Evolutionary conservation across 352 stramenopile genomes (phyloP), one percentile per base, ranked within the genome.

Genomic region (Globisporangium takayamanum): DNA sequence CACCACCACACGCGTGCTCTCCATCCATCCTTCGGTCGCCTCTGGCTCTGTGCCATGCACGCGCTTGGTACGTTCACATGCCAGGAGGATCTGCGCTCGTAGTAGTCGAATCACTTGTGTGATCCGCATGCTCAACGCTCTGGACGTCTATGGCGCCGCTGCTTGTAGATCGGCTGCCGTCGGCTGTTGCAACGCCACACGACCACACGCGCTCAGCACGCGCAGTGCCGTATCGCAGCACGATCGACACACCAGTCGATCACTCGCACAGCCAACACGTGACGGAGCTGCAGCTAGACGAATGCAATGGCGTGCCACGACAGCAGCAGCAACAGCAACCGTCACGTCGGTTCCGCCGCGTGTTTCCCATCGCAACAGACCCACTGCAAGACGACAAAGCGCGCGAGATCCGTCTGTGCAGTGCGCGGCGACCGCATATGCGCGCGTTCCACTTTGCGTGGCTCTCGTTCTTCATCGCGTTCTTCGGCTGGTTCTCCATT

Each of bases 401-500:
- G 20, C 79, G 36, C 10, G 77, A 88, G 61, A 85, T 91, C 64
- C 76, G 85, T 41, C 60, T 92, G 2, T 68, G 36, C 45, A 93
- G 53, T 57, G 80, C 77, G 63, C 70, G 66, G 60, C 73, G 76
- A 14, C 93, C 94, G 0, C 93, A 98, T 72, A 98, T 98, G 91
- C 84, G 92, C 50, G 87, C 89, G 25, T 97, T 98, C 73, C 92
- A 97, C 76, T 90, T 79, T 66, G 69, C 88, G 18, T 98, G 92
- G 92, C 64, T 97, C 15, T 91, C 74, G 44, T 98, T 98, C 77
- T 98, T 98, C 76, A 84, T 94, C 50, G 92, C 93, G 53, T 98
- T 98, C 78, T 92, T 97, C 63, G 88, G 93, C 51, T 98, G 92
- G 89, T 98, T 98, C 69, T 84, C 88, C 48, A 96, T 97, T 69